phyloP scores from a whole-genome alignment of 164 flowering plant species.

The Vitis rupestris region DNA sequence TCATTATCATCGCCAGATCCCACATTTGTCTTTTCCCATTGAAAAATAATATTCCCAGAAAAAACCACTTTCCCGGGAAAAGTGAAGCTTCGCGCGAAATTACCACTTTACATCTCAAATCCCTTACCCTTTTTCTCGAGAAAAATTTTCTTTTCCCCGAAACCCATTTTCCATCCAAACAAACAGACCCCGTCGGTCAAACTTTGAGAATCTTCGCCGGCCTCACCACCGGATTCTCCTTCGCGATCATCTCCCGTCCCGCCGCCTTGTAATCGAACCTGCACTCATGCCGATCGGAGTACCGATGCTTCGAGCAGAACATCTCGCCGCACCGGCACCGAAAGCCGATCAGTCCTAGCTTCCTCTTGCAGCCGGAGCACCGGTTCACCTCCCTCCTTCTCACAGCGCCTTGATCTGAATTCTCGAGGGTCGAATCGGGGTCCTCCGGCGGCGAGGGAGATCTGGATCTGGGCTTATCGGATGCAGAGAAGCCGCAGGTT shows the following conservation, averaged over 20 bases:
- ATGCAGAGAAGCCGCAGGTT: constrained; percentile 37
- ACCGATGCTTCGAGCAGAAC: constrained; percentile 61
- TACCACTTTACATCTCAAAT: no score
- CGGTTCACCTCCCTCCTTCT: constrained; percentile 37
- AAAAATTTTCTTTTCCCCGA: no score
- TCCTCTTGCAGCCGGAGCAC: constrained; percentile 57
- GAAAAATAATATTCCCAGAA: no score
- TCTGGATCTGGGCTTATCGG: constrained; percentile 35
- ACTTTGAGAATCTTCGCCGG: constrained; percentile 64
- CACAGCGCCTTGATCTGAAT: constrained; percentile 5
- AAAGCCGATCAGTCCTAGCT: constrained; percentile 73
- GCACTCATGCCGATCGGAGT: constrained; percentile 66
- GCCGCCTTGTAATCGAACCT: constrained; percentile 61
- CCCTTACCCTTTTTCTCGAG: no score
- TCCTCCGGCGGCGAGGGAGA: constrained; percentile 9
- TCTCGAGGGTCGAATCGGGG: constrained; percentile 8
- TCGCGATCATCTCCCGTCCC: constrained; percentile 61
- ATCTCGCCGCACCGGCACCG: constrained; percentile 68
- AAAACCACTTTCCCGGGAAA: no score
- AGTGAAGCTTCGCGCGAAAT: no score
- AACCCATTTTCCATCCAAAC: no score
- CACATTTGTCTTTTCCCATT: no score
- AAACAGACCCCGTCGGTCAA: constrained; percentile 16
- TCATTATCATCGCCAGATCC: no score
- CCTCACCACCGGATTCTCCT: constrained; percentile 67